These are phyloP conservation scores for Takakia lepidozioides DNA, from an alignment of 225 moss, liverwort and hornwort species.

Conservation along the genomic window DNA sequence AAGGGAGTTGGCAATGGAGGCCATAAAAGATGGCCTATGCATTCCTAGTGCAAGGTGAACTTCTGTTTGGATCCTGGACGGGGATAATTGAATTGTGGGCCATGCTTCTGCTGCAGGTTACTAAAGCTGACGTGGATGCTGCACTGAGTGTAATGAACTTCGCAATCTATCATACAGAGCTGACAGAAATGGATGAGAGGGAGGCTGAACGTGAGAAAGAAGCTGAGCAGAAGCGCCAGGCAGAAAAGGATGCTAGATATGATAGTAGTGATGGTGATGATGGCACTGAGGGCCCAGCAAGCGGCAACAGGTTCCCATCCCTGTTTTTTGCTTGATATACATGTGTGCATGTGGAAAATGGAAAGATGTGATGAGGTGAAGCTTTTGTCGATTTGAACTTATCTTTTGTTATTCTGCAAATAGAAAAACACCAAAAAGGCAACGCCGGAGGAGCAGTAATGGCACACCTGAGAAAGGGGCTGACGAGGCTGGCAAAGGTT, in stretches of 20 bases:
- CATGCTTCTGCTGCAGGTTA: constrained; percentile 17
- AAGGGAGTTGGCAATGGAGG: no score
- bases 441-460: constrained; percentile 28
- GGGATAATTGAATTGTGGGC: neutral
- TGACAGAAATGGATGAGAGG: constrained; percentile 79
- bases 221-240: constrained; percentile 64
- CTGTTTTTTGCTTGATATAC: neutral
- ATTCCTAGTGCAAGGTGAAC: no score
- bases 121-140: constrained; percentile 70
- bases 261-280: constrained; percentile 18
- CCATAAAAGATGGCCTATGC: no score
- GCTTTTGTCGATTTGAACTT: no score
- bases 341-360: no score
- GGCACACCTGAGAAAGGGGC: constrained; percentile 23
- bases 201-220: constrained; percentile 53
- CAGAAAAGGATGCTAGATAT: constrained; percentile 26
- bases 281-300: constrained; percentile 20
- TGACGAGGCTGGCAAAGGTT: constrained; percentile 14
- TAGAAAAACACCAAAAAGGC: constrained; percentile 29
- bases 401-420: no score
- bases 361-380: no score
- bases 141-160: constrained; percentile 92
- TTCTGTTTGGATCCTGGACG: no score
- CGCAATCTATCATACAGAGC: constrained; percentile 87
- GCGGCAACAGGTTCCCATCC: constrained; percentile 22